A percentile compares a stretch with the other conserved stretches of the same genome.
These are phyloP conservation scores for Monosporascus ibericus DNA, from an alignment of 2,329 filamentous ascomycete genomes.

Conservation along the genomic window DNA sequence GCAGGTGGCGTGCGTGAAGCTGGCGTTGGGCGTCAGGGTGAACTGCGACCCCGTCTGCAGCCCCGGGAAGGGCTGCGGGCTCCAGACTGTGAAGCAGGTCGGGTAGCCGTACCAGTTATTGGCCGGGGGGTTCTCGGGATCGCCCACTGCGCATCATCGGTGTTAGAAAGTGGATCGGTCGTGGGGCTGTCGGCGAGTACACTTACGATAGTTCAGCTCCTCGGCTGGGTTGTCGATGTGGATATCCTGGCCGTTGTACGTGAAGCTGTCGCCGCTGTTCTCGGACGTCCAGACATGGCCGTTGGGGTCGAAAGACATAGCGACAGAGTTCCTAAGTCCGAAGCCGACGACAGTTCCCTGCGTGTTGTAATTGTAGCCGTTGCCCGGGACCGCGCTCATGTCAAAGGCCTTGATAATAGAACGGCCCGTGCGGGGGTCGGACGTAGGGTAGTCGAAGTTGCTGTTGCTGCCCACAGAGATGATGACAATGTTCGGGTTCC, in stretches of 20 bases:
- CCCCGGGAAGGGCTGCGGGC: slow-evolving; percentile 33
- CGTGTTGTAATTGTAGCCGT: slow-evolving; percentile 35
- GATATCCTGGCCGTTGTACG: slow-evolving; percentile 40
- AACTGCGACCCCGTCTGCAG: slow-evolving; percentile 29
- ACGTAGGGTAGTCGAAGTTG: slow-evolving; percentile 48
- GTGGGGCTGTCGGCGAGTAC: not conserved
- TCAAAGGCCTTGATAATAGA: slow-evolving; percentile 48
- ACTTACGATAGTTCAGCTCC: slow-evolving; percentile 52
- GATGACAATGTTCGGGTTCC: slow-evolving; percentile 45
- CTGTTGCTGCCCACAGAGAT: slow-evolving; percentile 48
- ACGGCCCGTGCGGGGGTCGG: slow-evolving; percentile 40
- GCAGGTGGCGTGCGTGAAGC: slow-evolving; percentile 24
- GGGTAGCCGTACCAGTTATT: slow-evolving; percentile 57
- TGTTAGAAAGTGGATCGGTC: not conserved
- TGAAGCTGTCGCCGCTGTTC: slow-evolving; percentile 56
- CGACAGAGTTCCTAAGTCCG: slow-evolving; percentile 61
- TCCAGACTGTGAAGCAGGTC: slow-evolving; percentile 32
- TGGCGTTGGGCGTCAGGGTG: slow-evolving; percentile 24
- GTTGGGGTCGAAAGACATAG: slow-evolving; percentile 32
- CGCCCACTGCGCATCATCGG: slow-evolving; percentile 34
- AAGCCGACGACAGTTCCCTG: slow-evolving; percentile 34
- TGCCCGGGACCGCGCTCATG: slow-evolving; percentile 15
- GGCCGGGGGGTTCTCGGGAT: slow-evolving; percentile 40
- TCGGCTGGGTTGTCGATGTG: slow-evolving; percentile 59
- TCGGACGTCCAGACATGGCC: slow-evolving; percentile 46